Base-by-base conservation (phyloP, 1,284 basidiomycete genomes). In the Tylopilus sp. region DNA sequence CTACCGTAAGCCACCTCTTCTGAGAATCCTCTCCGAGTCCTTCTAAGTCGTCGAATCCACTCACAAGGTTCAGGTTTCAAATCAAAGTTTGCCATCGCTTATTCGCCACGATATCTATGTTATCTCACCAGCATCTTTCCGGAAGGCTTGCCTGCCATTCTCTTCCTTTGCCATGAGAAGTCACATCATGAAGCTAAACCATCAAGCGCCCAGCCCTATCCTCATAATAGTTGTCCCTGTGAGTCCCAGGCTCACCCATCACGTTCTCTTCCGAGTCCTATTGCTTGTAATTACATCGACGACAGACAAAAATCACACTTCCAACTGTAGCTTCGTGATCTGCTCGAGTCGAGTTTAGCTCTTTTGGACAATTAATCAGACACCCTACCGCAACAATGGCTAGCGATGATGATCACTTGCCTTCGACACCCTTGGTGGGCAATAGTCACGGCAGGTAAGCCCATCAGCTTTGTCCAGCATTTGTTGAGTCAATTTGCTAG, bases 81-180 rank as follows among this genome's bases (percentile, higher is more conserved):
- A n/a, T n/a, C n/a, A n/a, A n/a, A n/a, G n/a, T n/a, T n/a, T n/a
- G n/a, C n/a, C n/a, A n/a, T n/a, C n/a, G 47, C 15, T 49, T n/a
- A 12, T 54, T 60, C 54, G 44, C n/a, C 53, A 7, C 33, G 60
- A 53, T 63, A 67, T 66, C 53, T 51, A 58, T 65, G 69, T 49
- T 72, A 75, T 75, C 72, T 65, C 52, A 6, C 33, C 41, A 58
- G 67, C 73, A 65, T 63, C 66, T 60, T 60, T 60, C 26, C 22
- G 12, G 19, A 36, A 57, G 44, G 66, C 69, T 10, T 10, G 10
- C 33, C 33, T 36, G 33, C n/a, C 65, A 55, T 70, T 68, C 0
- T 24, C 44, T n/a, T 47, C 19, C 22, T n/a, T 47, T n/a, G 12
- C 44, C 19, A 47, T 47, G 47, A 18, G 3, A 58, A 63, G 52